phyloP scores from a whole-genome alignment of 225 moss, liverwort and hornwort species.

The Sphagnum contortum region DNA sequence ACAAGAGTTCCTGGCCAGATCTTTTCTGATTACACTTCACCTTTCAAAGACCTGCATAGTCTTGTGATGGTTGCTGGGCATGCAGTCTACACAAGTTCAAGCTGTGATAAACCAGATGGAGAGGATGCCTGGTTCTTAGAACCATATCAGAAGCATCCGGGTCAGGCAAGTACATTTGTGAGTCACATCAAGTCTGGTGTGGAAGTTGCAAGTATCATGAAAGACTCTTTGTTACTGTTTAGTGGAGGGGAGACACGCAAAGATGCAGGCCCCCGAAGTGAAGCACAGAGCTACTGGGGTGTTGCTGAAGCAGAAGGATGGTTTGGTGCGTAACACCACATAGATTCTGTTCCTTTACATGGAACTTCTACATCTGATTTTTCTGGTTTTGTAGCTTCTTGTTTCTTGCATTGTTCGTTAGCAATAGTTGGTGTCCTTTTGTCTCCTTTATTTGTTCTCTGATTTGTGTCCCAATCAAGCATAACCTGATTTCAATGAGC shows the following conservation, averaged over 20 bases:
- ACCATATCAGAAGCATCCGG: constrained; percentile 67
- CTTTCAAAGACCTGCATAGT: constrained; percentile 36
- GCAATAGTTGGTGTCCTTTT: not conserved
- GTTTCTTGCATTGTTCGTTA: not conserved
- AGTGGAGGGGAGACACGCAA: constrained; percentile 89
- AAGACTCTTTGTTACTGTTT: constrained; percentile 52
- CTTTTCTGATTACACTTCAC: constrained; percentile 21
- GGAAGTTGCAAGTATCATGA: constrained; percentile 35
- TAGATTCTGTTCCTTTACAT: not conserved
- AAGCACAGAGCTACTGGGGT: constrained; percentile 92
- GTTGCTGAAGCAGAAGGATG: constrained; percentile 80
- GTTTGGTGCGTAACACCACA: constrained; percentile 43
- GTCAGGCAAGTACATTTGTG: constrained; percentile 68
- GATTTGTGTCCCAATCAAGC: too few relatives aligned
- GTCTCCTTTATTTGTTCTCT: too few relatives aligned
- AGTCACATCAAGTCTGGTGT: constrained; percentile 70
- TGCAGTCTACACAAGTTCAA: constrained; percentile 68
- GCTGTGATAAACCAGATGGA: constrained; percentile 60
- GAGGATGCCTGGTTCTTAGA: constrained; percentile 75
- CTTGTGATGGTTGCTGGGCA: constrained; percentile 91
- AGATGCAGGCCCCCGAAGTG: constrained; percentile 90
- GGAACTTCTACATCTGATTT: not conserved
- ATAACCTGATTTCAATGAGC: too few relatives aligned
- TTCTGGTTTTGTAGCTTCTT: not conserved
- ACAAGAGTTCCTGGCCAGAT: constrained; percentile 19